Conservation (phyloP, 2,329 filamentous ascomycete species). For the Pestalotiopsis sp. region DNA sequence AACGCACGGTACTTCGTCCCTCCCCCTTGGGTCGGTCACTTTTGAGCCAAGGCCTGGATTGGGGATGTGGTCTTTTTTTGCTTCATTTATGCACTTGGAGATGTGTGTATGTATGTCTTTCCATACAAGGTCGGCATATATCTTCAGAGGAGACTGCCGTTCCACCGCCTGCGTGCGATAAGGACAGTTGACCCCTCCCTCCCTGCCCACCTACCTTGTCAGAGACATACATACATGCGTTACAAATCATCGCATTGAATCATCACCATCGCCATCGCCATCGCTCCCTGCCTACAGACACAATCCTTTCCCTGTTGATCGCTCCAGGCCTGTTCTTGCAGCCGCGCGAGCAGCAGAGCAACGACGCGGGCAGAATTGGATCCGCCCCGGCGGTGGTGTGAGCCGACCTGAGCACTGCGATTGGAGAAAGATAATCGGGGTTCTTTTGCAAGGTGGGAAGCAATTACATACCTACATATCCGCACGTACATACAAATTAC, state of each 20-base stretch:
- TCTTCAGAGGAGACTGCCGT: neutral
- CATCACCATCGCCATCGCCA: neutral
- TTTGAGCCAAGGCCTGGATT: neutral
- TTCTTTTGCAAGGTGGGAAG: neutral
- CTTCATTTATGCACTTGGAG: neutral
- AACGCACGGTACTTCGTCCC: neutral
- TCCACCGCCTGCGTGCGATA: neutral
- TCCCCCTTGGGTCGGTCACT: neutral
- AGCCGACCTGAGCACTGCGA: neutral
- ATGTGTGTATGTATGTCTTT: neutral
- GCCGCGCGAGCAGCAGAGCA: neutral
- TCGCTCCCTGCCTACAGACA: neutral
- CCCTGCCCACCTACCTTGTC: neutral
- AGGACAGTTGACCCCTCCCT: neutral
- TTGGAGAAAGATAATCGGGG: neutral
- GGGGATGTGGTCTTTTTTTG: neutral
- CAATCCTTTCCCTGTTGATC: neutral
- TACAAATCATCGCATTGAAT: neutral
- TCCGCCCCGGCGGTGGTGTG: neutral
- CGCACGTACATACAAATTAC: neutral
- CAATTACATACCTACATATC: neutral
- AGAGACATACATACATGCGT: neutral
- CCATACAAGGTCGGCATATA: neutral
- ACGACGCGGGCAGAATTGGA: neutral
- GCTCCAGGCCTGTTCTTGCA: neutral